phyloP scores from a whole-genome alignment of 305 asterid genomes.

The Fraxinus xanthoxyloides region DNA sequence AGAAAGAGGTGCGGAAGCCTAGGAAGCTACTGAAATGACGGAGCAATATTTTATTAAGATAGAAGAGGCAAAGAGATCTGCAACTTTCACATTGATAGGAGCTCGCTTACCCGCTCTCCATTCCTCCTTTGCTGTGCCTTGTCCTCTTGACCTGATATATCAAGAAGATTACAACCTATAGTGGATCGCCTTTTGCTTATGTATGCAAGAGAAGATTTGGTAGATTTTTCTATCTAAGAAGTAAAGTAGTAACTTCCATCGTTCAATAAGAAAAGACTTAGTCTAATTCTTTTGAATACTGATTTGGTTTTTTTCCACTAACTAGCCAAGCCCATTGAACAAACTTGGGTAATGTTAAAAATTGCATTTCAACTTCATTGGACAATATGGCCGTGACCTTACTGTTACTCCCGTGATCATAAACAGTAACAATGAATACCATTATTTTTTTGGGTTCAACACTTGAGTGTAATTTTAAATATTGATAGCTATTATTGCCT shows the following conservation, averaged over 20 bases:
- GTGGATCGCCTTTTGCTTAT: neutral
- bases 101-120: neutral
- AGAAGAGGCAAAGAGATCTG: neutral
- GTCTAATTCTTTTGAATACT: neutral
- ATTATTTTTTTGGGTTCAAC: neutral
- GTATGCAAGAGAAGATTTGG: neutral
- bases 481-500: neutral
- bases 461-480: neutral
- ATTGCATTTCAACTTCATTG: neutral
- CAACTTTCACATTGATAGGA: neutral
- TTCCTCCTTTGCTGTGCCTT: neutral
- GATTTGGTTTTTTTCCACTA: no score
- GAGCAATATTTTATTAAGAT: no score
- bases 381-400: neutral
- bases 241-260: neutral
- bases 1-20: no score
- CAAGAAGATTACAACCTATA: neutral
- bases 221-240: no score
- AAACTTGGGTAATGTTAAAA: no score
- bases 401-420: neutral
- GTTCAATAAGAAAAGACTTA: no score
- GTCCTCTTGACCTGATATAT: neutral
- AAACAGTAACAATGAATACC: no score
- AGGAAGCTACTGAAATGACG: neutral
- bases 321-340: no score